Conservation (phyloP, 176 grass and related monocot genomes). For the Hyparrhenia diplandra region DNA sequence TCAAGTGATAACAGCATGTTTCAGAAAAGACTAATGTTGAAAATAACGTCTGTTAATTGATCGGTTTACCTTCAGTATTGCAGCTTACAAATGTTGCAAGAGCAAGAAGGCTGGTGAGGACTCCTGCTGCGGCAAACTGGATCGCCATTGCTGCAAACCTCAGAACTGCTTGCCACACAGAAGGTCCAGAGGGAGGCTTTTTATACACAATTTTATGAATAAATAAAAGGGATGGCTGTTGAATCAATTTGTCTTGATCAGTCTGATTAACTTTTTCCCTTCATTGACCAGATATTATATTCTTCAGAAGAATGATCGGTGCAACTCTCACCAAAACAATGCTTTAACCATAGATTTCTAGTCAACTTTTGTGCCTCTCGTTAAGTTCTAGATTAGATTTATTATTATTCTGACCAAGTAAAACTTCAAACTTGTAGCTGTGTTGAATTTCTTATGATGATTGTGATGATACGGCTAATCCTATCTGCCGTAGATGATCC, state of each 20-base stretch:
- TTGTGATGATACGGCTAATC: background rate
- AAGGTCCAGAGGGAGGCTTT: background rate
- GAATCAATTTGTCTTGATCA: background rate
- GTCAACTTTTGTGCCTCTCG: background rate
- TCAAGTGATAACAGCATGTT: background rate
- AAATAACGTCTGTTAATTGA: background rate
- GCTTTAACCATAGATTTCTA: background rate
- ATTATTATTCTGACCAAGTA: background rate
- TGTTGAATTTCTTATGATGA: background rate
- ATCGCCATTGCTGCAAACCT: slow-evolving; percentile 19
- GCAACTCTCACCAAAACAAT: background rate
- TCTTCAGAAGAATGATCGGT: background rate
- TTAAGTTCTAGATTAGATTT: background rate
- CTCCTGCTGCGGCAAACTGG: background rate
- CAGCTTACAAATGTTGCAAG: slow-evolving; percentile 27
- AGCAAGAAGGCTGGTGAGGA: slow-evolving; percentile 3
- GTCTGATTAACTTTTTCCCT: background rate
- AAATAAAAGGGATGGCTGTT: background rate
- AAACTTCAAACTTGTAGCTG: background rate
- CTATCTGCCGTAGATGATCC: background rate
- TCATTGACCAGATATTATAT: slow-evolving; percentile 7
- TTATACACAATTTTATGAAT: slow-evolving; percentile 2
- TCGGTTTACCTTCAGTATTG: slow-evolving; percentile 32
- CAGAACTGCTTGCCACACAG: background rate
- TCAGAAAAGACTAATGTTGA: background rate